Percentiles rank a stretch among this genome's conserved stretches.
Evolutionary conservation across 768 basidiomycete species (phyloP).

Genomic region (Infundibulicybe gibba): DNA sequence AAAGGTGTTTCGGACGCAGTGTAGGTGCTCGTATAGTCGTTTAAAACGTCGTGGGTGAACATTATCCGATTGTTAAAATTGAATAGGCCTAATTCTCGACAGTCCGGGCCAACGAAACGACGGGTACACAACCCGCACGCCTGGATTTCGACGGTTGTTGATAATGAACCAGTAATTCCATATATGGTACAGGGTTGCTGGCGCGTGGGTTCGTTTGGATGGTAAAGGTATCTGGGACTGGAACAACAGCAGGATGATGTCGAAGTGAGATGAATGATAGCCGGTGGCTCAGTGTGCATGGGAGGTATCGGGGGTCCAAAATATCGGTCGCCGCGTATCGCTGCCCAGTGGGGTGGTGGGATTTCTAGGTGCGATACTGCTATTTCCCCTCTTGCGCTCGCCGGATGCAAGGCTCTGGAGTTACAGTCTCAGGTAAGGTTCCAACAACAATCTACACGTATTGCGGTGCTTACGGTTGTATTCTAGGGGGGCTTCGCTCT

Average conservation of each 20-base stretch:
- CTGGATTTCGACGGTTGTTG: not conserved
- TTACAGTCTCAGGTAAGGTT: too few species aligned
- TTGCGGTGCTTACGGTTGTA: too few species aligned
- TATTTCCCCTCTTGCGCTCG: not conserved
- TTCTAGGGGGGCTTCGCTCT: too few species aligned
- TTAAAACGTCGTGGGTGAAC: too few species aligned
- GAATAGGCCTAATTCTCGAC: conserved; percentile 22
- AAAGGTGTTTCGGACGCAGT: conserved; percentile 33
- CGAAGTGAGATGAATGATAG: not conserved
- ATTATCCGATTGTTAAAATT: conserved; percentile 32
- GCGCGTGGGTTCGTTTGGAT: not conserved
- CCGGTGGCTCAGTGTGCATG: not conserved
- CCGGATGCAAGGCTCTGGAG: conserved; percentile 2
- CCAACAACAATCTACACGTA: too few species aligned
- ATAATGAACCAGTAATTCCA: not conserved
- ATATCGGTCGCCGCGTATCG: conserved; percentile 2
- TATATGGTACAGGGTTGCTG: not conserved
- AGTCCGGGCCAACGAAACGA: too few species aligned
- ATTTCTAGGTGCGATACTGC: conserved; percentile 7
- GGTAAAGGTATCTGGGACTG: not conserved
- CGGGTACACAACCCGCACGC: not conserved
- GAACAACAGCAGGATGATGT: conserved; percentile 2
- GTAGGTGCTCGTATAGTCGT: conserved; percentile 23
- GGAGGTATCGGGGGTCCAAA: not conserved
- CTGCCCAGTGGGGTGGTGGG: conserved; percentile 7